These are phyloP conservation scores for Acacia acuminata DNA, from an alignment of 306 rosid genomes.

Conservation along the genomic window DNA sequence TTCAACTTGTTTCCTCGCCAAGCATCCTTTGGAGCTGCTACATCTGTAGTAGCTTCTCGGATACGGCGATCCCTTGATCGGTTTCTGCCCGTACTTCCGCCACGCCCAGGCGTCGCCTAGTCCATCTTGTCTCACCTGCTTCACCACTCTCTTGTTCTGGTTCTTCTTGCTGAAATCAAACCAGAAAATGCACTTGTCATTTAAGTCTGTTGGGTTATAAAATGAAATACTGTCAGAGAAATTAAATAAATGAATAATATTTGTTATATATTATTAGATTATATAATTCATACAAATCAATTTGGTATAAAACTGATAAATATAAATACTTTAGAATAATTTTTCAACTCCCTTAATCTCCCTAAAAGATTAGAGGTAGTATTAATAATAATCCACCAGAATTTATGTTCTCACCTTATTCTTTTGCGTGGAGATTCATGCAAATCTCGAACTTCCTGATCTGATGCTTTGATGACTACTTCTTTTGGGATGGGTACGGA, in stretches of 20 bases:
- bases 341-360: no score
- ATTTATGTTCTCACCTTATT: conserved; percentile 40
- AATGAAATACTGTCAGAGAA: no score
- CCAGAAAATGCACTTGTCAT: neutral
- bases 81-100: conserved; percentile 97
- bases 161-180: conserved; percentile 59
- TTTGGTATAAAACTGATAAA: no score
- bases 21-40: conserved; percentile 85
- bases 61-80: conserved; percentile 91
- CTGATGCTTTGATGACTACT: conserved; percentile 30
- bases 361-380: no score
- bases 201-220: no score
- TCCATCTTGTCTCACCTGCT: conserved; percentile 59
- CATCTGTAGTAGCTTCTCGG: conserved; percentile 93
- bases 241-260: no score
- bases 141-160: conserved; percentile 58
- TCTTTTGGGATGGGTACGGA: conserved; percentile 49
- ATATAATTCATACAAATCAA: no score
- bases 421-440: conserved; percentile 44
- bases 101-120: conserved; percentile 81
- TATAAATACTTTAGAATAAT: no score
- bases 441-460: conserved; percentile 29
- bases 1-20: conserved; percentile 89
- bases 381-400: neutral
- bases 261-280: no score